phyloP scores from a whole-genome alignment of 2,329 filamentous ascomycete species.

The Phaeosphaeriaceae sp. region DNA sequence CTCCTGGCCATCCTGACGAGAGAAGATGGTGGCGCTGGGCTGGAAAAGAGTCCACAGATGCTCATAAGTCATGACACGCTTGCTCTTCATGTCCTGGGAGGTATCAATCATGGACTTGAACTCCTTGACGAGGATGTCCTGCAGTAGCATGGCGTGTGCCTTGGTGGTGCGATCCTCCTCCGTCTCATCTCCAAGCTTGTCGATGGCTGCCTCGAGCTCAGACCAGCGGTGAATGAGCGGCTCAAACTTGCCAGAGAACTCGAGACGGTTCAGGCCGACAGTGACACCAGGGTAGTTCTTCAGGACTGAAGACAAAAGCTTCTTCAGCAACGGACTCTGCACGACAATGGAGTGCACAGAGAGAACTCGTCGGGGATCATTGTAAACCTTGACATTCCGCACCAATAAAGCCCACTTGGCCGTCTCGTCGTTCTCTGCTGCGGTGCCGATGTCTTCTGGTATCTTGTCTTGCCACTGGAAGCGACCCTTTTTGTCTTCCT shows the following conservation, averaged over 20 bases:
- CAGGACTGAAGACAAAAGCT: constrained; percentile 63
- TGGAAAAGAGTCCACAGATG: constrained; percentile 55
- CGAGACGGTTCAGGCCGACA: constrained; percentile 66
- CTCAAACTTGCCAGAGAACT: constrained; percentile 67
- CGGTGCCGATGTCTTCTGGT: constrained; percentile 38
- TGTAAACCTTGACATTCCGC: constrained; percentile 52
- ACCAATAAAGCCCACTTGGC: constrained; percentile 61
- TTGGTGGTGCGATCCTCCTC: constrained; percentile 42
- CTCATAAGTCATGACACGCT: constrained; percentile 52
- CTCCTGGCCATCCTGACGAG: constrained; percentile 48
- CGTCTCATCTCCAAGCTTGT: constrained; percentile 31
- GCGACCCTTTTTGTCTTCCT: constrained; percentile 48
- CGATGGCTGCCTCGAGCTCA: constrained; percentile 40
- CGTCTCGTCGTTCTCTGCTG: constrained; percentile 67
- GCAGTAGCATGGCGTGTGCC: constrained; percentile 49
- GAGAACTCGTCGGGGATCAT: constrained; percentile 66
- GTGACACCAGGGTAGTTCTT: constrained; percentile 68
- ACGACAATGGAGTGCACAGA: constrained; percentile 69
- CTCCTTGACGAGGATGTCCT: constrained; percentile 48
- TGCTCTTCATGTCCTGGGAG: constrained; percentile 49
- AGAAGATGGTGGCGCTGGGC: constrained; percentile 39
- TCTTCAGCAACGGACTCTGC: constrained; percentile 69
- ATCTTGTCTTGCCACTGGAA: constrained; percentile 47
- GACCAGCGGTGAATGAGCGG: constrained; percentile 72
- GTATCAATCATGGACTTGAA: constrained; percentile 52